Evolutionary conservation across 768 basidiomycete species (phyloP), one percentile per base, ranked within the genome.

Genomic region (Termitomyces sp.): DNA sequence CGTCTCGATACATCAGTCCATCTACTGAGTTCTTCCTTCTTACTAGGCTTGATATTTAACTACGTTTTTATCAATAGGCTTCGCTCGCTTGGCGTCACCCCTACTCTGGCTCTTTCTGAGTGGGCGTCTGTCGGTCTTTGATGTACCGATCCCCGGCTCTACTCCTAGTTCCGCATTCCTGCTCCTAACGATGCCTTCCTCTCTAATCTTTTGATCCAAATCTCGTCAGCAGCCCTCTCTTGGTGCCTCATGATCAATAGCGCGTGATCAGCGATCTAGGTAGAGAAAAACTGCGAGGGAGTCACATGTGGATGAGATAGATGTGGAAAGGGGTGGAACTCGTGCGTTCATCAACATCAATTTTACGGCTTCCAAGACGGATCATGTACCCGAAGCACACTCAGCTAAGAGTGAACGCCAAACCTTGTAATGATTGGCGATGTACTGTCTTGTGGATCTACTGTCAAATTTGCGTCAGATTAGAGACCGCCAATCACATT

Each of bases 201-300:
- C 35, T 28, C 31, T 26, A 50, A 38, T 33, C 15, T 11, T 28
- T 23, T 23, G 26, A 43, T 26, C 55, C 55, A 50, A 42, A 57
- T 46, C 45, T 19, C 49, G 37, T 58, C 57, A 42, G 48, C 46
- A 46, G 52, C 48, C 35, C 31, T 53, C 8, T 49, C 45, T 9
- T 58, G 45, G 40, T 12, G 46, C 14, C 52, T 58, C 17, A 58
- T 53, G 57, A 40, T 50, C 26, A 42, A 14, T 46, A 49, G 23
- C 51, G 53, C 41, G 37, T 21, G 9, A 31, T 31, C 12, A 58
- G 38, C 40, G 28, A 33, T 41, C 30, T 31, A 23, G 23, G 23
- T 23, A 23, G 23, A 23, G 38, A 37, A 31, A 30, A 47, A 26
- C n/a, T 33, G 23, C 46, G 15, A 42, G n/a, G 17, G 33, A 8